Evolutionary conservation across 331 rosid genomes (phyloP), one percentile per base, ranked within the genome.

Genomic region (Malus hybrid): DNA sequence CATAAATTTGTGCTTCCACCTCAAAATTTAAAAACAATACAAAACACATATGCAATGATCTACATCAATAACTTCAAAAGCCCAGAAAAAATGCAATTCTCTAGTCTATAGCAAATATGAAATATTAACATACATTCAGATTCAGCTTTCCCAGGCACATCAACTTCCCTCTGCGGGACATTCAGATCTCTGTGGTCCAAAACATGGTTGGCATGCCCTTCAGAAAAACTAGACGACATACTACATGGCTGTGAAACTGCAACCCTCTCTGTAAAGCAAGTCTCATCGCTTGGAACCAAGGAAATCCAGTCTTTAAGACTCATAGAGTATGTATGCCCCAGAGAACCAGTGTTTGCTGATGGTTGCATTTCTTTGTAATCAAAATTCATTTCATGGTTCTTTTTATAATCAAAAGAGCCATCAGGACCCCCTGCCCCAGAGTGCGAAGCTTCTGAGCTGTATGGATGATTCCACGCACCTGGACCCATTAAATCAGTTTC

Each of bases 311-410:
- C 90, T 82, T 60, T 77, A 65, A 60, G 72, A 77, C 84, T 71
- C 14, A 78, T 74, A 57, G 83, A 74, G 80, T 55, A 58, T 63
- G 77, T 81, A 80, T 75, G 77, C 57, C 82, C 63, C 57, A 86
- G 88, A 75, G 89, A 83, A 72, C 70, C 65, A 33, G 86, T 50
- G 72, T 77, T 80, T 22, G 80, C 79, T 16, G 76, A 66, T 68
- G 74, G 83, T 76, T 78, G 88, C 68, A n/a, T 78, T 78, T 83
- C 87, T 72, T 82, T 83, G 77, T 20, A 52, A 73, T 82, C 84
- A 30, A n/a, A 15, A 46, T 34, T 73, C 78, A 80, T 32, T 74
- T 72, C 15, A 42, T 48, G 86, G 81, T 81, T 80, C 50, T 77
- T 87, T 81, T 84, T 68, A 71, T 76, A 85, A 69, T 63, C 82